Conservation (phyloP, 1,284 basidiomycete genomes). For the Ustilago loliicola region DNA sequence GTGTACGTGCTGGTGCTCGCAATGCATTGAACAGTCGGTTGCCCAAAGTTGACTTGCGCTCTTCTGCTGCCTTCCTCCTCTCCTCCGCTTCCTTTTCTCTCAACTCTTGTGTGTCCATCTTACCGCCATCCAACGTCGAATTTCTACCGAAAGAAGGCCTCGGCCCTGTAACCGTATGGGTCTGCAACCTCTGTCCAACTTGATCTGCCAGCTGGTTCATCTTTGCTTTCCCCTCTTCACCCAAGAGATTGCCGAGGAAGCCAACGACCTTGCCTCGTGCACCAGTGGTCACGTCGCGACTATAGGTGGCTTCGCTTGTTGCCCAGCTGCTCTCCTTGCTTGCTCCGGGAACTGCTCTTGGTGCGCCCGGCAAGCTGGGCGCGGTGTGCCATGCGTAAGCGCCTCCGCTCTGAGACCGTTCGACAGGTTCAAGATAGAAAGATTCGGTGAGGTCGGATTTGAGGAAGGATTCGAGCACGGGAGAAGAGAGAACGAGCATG, state of each 20-base stretch:
- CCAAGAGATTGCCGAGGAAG: conserved; percentile 66
- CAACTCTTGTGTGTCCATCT: conserved; percentile 55
- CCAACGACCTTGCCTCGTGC: conserved; percentile 66
- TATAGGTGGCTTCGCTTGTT: conserved; percentile 63
- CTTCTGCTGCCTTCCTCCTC: conserved; percentile 36
- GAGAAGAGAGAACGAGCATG: conserved; percentile 66
- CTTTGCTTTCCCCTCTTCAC: conserved; percentile 68
- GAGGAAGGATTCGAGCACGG: conserved; percentile 66
- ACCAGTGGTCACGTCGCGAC: conserved; percentile 64
- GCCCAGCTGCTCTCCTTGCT: conserved; percentile 55
- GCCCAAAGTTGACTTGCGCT: conserved; percentile 44
- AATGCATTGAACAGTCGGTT: conserved; percentile 57
- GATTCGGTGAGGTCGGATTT: conserved; percentile 65
- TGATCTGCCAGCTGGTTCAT: conserved; percentile 68
- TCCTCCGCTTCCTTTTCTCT: conserved; percentile 54
- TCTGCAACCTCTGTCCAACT: conserved; percentile 64
- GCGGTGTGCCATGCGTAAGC: conserved; percentile 68
- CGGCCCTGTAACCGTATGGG: conserved; percentile 68
- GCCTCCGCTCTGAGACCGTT: conserved; percentile 62
- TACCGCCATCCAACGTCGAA: conserved; percentile 49
- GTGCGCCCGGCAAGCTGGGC: conserved; percentile 52
- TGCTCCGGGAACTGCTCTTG: conserved; percentile 52
- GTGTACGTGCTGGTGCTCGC: conserved; percentile 28
- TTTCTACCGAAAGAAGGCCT: conserved; percentile 62
- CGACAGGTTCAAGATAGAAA: conserved; percentile 62